Conservation (phyloP, 306 rosid species). For the Chamaecrista fasciculata region DNA sequence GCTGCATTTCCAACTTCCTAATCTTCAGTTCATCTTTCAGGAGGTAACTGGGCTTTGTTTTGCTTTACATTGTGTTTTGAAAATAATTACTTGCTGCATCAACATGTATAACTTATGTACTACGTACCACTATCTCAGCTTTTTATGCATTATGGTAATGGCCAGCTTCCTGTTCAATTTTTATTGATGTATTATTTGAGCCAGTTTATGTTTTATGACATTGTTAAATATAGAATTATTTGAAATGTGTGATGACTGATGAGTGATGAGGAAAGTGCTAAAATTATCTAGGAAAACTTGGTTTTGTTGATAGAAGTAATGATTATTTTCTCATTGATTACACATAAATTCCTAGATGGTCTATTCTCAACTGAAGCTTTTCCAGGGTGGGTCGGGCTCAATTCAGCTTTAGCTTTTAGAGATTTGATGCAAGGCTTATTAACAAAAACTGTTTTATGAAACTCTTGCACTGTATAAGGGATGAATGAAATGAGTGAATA, state of each 20-base stretch:
- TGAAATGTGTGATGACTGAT: neutral
- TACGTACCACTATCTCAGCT: neutral
- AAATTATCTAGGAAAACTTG: too few relatives aligned
- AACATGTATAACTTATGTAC: constrained; percentile 1
- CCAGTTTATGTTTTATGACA: neutral
- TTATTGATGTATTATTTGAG: neutral
- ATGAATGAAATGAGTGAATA: constrained; percentile 21
- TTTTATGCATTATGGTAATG: neutral
- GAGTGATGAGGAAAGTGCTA: neutral
- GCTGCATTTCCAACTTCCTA: constrained; percentile 37
- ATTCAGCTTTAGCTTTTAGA: constrained; percentile 7
- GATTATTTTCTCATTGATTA: constrained; percentile 1
- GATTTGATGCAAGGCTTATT: constrained; percentile 23
- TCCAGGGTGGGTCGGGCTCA: constrained; percentile 10
- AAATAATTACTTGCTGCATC: neutral
- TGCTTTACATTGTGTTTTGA: constrained; percentile 10
- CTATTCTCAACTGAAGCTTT: constrained; percentile 15
- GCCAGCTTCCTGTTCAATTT: neutral
- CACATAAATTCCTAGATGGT: constrained; percentile 19
- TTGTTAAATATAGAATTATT: neutral
- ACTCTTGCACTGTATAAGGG: constrained; percentile 8
- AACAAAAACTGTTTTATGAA: neutral
- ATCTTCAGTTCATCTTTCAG: constrained; percentile 35
- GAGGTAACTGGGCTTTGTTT: constrained; percentile 48
- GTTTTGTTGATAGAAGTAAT: neutral